A percentile compares a stretch with the other conserved stretches of the same genome.
These are phyloP conservation scores for Pisolithus marmoratus DNA, from an alignment of 768 basidiomycete genomes.

Conservation along the genomic window DNA sequence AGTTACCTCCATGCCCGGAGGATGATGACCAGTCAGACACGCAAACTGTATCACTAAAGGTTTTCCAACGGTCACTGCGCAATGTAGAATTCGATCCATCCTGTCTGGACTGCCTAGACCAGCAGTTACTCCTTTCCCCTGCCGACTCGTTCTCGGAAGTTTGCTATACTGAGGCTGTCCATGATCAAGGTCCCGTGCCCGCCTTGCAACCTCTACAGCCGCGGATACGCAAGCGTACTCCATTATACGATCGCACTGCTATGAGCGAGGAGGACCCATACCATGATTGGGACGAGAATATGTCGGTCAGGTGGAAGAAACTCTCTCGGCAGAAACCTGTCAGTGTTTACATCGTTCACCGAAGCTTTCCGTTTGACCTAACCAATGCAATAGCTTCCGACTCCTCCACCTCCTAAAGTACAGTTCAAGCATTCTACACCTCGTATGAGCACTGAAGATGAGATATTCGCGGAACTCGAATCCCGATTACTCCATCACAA, in stretches of 20 bases:
- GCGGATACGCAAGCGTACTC: slow-evolving; percentile 24
- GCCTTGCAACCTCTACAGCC: slow-evolving; percentile 27
- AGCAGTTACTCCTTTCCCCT: slow-evolving; percentile 36
- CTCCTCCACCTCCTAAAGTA: slow-evolving; percentile 22
- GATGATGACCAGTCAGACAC: slow-evolving; percentile 23
- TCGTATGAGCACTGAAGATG: slow-evolving; percentile 25
- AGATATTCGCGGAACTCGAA: slow-evolving; percentile 26
- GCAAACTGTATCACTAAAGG: slow-evolving; percentile 24
- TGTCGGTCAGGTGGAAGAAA: slow-evolving; percentile 19
- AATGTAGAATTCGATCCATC: slow-evolving; percentile 35
- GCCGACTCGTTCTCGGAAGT: slow-evolving; percentile 38
- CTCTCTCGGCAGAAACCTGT: slow-evolving; percentile 13
- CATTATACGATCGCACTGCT: slow-evolving; percentile 26
- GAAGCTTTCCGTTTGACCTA: slow-evolving; percentile 1
- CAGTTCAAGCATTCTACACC: slow-evolving; percentile 9
- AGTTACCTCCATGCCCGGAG: slow-evolving; percentile 24
- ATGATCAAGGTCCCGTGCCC: slow-evolving; percentile 25
- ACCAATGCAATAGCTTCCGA: slow-evolving; percentile 13
- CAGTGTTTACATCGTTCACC: slow-evolving; percentile 5
- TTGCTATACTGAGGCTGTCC: slow-evolving; percentile 38
- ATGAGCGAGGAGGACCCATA: slow-evolving; percentile 31
- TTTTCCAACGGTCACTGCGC: slow-evolving; percentile 29
- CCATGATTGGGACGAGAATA: slow-evolving; percentile 31
- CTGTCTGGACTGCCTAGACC: slow-evolving; percentile 38
- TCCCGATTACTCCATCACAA: slow-evolving; percentile 22